phyloP scores from a whole-genome alignment of 257 asterid species.

The Plantago elongata region DNA sequence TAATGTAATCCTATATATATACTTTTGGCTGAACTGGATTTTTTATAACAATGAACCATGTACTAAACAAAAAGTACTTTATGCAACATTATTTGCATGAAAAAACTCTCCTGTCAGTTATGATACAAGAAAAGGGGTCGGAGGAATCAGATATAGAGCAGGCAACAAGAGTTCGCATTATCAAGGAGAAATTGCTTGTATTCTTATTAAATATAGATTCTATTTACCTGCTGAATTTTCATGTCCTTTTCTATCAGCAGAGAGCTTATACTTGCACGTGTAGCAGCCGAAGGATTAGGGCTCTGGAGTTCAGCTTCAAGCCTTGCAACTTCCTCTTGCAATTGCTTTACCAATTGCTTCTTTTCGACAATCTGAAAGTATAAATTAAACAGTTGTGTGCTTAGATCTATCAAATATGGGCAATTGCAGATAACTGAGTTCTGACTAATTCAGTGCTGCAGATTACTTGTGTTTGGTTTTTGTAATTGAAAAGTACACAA shows the following conservation, averaged over 20 bases:
- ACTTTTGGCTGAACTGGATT: too few relatives aligned
- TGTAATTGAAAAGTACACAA: too few relatives aligned
- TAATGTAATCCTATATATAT: too few relatives aligned
- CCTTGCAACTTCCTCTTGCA: conserved; percentile 85
- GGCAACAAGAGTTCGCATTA: not conserved
- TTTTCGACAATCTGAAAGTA: conserved; percentile 61
- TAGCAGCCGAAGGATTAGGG: conserved; percentile 64
- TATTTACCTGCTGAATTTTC: conserved; percentile 78
- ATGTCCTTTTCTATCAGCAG: conserved; percentile 69
- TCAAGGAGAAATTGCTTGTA: conserved; percentile 7
- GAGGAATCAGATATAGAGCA: not conserved
- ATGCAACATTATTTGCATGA: not conserved
- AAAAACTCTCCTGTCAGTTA: not conserved
- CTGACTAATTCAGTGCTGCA: too few relatives aligned
- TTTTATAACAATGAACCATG: too few relatives aligned
- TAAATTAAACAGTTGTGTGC: not conserved
- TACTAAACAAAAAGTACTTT: too few relatives aligned
- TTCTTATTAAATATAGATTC: not conserved
- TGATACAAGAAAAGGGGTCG: not conserved
- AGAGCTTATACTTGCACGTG: conserved; percentile 50
- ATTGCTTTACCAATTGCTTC: conserved; percentile 71
- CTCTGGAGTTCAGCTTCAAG: conserved; percentile 90
- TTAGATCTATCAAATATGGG: too few relatives aligned
- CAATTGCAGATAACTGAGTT: too few relatives aligned
- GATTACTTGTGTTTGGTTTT: too few relatives aligned